Conservation (phyloP, 1,139 yeast species). For the Protomyces macrosporus region DNA sequence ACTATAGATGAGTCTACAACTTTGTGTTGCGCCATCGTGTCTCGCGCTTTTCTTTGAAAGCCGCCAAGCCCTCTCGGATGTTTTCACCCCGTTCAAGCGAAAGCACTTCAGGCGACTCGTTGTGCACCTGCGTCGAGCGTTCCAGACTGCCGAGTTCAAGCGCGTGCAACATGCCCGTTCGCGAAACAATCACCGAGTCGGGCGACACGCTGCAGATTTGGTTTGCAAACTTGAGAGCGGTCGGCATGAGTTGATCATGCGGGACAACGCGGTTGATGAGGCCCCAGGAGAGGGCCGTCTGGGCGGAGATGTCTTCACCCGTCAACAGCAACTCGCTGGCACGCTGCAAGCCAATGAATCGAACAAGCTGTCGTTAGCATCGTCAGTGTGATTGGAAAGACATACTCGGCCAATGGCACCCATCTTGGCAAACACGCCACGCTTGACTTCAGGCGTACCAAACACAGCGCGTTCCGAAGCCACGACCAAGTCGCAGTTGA, state of each 20-base stretch:
- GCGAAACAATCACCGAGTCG: slow-evolving; percentile 36
- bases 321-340: slow-evolving; percentile 37
- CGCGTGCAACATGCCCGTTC: slow-evolving; percentile 36
- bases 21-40: slow-evolving; percentile 34
- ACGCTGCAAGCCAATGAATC: slow-evolving; percentile 35
- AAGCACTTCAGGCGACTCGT: slow-evolving; percentile 30
- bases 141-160: slow-evolving; percentile 33
- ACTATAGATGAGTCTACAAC: slow-evolving; percentile 1
- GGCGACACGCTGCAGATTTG: slow-evolving; percentile 36
- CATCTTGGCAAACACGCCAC: slow-evolving; percentile 38
- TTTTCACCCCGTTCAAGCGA: slow-evolving; percentile 32
- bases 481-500: slow-evolving; percentile 39
- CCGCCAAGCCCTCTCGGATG: slow-evolving; percentile 32
- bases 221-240: slow-evolving; percentile 36
- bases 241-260: slow-evolving; percentile 33
- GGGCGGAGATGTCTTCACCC: slow-evolving; percentile 37
- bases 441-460: slow-evolving; percentile 37
- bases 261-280: slow-evolving; percentile 36
- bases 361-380: not conserved
- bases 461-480: slow-evolving; percentile 35
- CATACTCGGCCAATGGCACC: slow-evolving; percentile 39
- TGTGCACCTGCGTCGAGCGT: slow-evolving; percentile 33
- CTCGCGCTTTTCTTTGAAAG: slow-evolving; percentile 36
- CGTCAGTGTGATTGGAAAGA: slow-evolving; percentile 24
- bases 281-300: slow-evolving; percentile 37